Evolutionary conservation across 257 asterid species (phyloP).

Genomic region (Avicennia marina): DNA sequence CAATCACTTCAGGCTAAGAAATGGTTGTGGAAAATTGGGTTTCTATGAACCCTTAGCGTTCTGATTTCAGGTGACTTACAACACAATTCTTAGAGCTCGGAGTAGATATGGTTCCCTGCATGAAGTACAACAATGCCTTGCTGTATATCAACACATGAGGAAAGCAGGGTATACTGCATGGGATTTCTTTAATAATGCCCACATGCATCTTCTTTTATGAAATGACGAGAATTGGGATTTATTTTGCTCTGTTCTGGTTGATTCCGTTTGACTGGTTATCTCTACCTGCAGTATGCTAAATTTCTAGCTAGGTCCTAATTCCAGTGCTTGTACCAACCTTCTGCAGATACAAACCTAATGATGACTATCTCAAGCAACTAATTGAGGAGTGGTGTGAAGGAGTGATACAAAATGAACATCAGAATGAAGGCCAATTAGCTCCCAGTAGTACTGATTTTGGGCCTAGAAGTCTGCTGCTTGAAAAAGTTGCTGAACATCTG

Average conservation of each 20-base stretch:
- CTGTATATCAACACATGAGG: constrained; percentile 86
- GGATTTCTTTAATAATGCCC: constrained; percentile 4
- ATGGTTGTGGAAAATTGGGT: neutral
- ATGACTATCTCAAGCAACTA: constrained; percentile 80
- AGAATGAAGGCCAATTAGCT: constrained; percentile 25
- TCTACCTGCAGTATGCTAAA: neutral
- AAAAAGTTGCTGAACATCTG: constrained; percentile 81
- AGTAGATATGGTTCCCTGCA: constrained; percentile 67
- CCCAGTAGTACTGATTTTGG: constrained; percentile 32
- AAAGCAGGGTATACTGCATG: constrained; percentile 71
- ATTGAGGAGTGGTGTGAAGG: constrained; percentile 99
- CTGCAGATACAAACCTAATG: constrained; percentile 82
- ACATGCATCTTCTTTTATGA: constrained; percentile 5
- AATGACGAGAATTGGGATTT: neutral
- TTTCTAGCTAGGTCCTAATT: constrained; percentile 5
- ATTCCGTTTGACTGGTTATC: constrained; percentile 1
- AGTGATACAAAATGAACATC: constrained; percentile 49
- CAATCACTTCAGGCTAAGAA: neutral
- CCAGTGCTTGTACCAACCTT: constrained; percentile 13
- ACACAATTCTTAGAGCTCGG: constrained; percentile 87
- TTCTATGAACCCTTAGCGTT: constrained; percentile 12
- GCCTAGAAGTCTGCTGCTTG: constrained; percentile 64
- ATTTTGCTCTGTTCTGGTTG: neutral
- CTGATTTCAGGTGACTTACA: constrained; percentile 73
- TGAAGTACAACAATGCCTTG: constrained; percentile 85